phyloP scores from a whole-genome alignment of 768 basidiomycete genomes.

The Cystobasidium tubakii region DNA sequence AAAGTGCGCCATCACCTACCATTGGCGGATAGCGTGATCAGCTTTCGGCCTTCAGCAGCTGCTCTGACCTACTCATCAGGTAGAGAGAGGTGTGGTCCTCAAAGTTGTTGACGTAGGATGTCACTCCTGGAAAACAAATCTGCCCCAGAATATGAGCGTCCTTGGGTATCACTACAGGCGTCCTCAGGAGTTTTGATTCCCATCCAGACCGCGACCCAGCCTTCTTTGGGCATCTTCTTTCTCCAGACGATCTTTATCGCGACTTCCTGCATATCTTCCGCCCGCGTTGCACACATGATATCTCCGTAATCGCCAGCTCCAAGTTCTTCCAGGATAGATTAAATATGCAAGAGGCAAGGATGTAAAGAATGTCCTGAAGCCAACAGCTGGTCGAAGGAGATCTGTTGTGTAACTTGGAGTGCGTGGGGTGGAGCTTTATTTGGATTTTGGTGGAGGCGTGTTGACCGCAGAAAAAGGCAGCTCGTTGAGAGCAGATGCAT shows the following conservation, averaged over 20 bases:
- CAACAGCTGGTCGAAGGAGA: not conserved
- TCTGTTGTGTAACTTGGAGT: not conserved
- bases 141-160: conserved; percentile 74
- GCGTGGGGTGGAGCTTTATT: not conserved
- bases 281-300: conserved; percentile 76
- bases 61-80: conserved; percentile 57
- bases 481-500: not conserved
- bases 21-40: no score
- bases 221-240: conserved; percentile 49
- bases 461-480: not conserved
- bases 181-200: conserved; percentile 29
- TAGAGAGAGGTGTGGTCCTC: conserved; percentile 82
- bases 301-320: conserved; percentile 92
- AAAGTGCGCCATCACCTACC: conserved; percentile 61
- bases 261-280: conserved; percentile 60
- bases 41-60: not conserved
- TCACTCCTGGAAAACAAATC: conserved; percentile 67
- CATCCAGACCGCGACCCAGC: conserved; percentile 38
- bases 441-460: not conserved
- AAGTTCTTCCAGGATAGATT: conserved; percentile 52
- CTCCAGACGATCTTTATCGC: conserved; percentile 94
- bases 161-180: conserved; percentile 56
- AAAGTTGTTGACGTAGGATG: conserved; percentile 76
- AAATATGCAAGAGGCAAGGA: conserved; percentile 46
- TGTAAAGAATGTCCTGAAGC: conserved; percentile 42